These are phyloP conservation scores for Suhomyces ambrosiae DNA, from an alignment of 1,139 yeast genomes.

Conservation along the genomic window DNA sequence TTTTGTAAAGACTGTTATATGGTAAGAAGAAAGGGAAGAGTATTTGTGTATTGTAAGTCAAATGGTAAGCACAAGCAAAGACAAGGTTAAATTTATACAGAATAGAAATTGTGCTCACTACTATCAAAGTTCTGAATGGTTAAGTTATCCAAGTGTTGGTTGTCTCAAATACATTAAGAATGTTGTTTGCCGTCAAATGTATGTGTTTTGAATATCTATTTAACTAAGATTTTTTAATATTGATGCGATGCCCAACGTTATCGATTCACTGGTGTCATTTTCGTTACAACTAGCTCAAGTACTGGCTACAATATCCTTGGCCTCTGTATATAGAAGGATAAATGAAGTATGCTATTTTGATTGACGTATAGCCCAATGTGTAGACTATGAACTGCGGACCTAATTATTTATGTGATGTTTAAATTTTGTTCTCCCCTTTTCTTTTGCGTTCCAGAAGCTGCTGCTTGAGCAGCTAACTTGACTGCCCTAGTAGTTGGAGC, in stretches of 20 bases:
- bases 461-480: constrained; percentile 29
- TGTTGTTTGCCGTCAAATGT: too few relatives aligned
- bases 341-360: constrained; percentile 1
- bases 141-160: too few relatives aligned
- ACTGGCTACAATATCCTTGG: neutral
- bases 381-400: too few relatives aligned
- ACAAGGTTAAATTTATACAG: constrained; percentile 90
- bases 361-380: neutral
- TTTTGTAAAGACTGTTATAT: constrained; percentile 90
- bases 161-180: too few relatives aligned
- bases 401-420: neutral
- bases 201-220: too few relatives aligned
- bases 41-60: constrained; percentile 87
- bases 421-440: neutral
- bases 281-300: neutral
- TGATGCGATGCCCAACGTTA: too few relatives aligned
- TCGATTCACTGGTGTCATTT: too few relatives aligned
- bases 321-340: constrained; percentile 7
- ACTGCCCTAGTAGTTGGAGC: constrained; percentile 44
- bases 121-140: neutral
- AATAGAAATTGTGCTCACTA: too few relatives aligned
- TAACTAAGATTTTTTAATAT: neutral
- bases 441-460: constrained; percentile 6
- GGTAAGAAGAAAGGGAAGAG: constrained; percentile 93
- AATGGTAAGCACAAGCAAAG: constrained; percentile 96